Evolutionary conservation across 2,329 filamentous ascomycete genomes (phyloP).

Genomic region (Penicillium sp.): DNA sequence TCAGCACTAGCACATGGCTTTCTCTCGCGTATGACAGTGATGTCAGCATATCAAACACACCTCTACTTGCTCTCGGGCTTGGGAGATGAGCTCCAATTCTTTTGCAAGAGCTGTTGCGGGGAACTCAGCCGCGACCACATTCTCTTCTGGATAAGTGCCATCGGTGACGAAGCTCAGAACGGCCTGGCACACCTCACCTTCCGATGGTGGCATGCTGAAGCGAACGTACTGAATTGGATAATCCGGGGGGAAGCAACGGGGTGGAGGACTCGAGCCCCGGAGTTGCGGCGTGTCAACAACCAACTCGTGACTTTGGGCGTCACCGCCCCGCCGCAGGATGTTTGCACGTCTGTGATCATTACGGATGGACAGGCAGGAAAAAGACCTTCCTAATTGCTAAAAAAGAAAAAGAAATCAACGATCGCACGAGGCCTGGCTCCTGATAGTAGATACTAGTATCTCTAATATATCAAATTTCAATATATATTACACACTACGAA

Average conservation of each 20-base stretch:
- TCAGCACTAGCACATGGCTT: conserved; percentile 8
- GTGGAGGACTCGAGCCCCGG: conserved; percentile 7
- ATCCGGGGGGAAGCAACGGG: not conserved
- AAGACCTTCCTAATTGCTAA: not conserved
- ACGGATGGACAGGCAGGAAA: not conserved
- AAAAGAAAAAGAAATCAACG: not conserved
- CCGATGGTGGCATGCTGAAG: conserved; percentile 40
- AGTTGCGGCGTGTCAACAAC: conserved; percentile 30
- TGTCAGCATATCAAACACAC: conserved; percentile 36
- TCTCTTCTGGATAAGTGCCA: conserved; percentile 61
- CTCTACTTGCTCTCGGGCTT: conserved; percentile 59
- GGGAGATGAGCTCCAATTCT: conserved; percentile 55
- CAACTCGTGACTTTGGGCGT: conserved; percentile 38
- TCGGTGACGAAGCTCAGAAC: conserved; percentile 66
- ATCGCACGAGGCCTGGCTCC: not conserved
- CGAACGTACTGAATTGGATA: conserved; percentile 26
- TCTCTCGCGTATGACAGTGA: too few species aligned
- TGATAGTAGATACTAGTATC: not conserved
- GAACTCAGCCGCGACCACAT: conserved; percentile 58
- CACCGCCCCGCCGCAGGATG: conserved; percentile 31
- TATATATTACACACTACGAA: conserved; percentile 2
- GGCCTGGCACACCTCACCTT: conserved; percentile 57
- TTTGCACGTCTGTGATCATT: not conserved
- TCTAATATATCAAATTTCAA: not conserved
- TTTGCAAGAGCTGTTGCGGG: conserved; percentile 53